A percentile compares a stretch with the other conserved stretches of the same genome.
Evolutionary conservation across 108 stramenopile genomes (phyloP).

Genomic region (Halocafeteria seosinensis): DNA sequence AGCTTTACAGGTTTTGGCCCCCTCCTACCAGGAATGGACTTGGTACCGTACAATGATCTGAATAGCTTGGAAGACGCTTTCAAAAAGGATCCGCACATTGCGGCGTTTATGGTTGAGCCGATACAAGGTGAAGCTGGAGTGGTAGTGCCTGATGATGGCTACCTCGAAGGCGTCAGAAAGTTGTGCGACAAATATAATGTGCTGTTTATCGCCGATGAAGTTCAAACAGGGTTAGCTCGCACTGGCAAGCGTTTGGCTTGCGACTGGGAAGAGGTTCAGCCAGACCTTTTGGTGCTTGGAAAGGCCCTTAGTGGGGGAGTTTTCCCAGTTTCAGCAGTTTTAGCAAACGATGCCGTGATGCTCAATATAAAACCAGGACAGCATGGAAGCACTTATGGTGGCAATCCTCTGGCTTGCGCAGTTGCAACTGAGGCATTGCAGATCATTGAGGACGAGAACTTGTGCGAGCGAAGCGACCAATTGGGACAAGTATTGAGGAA

Average conservation of each 20-base stretch:
- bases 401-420: conserved; percentile 90
- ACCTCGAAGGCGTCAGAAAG: conserved; percentile 64
- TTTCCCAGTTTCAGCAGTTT: conserved; percentile 81
- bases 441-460: conserved; percentile 76
- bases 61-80: conserved; percentile 61
- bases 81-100: conserved; percentile 59
- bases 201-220: conserved; percentile 91
- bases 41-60: conserved; percentile 68
- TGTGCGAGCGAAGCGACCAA: conserved; percentile 52
- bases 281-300: conserved; percentile 83
- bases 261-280: conserved; percentile 70
- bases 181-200: conserved; percentile 80
- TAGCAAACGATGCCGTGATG: conserved; percentile 86
- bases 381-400: conserved; percentile 97
- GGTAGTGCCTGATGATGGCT: conserved; percentile 84
- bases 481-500: conserved; percentile 70
- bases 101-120: conserved; percentile 96
- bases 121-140: conserved; percentile 99
- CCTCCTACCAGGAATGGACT: conserved; percentile 82
- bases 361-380: conserved; percentile 84
- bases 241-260: conserved; percentile 74
- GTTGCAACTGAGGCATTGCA: conserved; percentile 86
- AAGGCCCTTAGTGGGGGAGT: conserved; percentile 93
- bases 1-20: conserved; percentile 72
- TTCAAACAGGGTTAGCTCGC: conserved; percentile 90